Base-by-base conservation (phyloP, 225 moss, liverwort and hornwort species). In the Asterella californica region DNA sequence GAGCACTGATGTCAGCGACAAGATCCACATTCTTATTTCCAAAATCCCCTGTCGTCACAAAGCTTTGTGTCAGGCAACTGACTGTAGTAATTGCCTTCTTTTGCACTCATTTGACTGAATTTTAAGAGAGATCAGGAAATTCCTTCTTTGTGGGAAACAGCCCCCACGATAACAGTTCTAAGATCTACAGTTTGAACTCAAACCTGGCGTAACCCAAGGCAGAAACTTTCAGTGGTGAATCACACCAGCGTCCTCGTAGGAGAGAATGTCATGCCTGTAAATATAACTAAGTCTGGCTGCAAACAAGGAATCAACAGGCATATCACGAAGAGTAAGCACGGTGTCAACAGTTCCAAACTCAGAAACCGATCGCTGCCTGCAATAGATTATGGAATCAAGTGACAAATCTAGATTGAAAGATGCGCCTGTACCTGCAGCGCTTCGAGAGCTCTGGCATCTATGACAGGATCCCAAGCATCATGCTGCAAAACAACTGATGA, bases 201-300 rank as follows among this genome's bases (percentile, higher is more conserved):
- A 71, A 71, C 71, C 71, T 71, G 71, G 25, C 1, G 52, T 15
- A 64, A 64, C 64, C 27, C 32, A 54, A 10, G 10, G 46, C 10
- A 71, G 46, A 71, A 25, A 42, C 42, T 47, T 71, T 15, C 48
- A 71, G 0, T 47, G 11, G 9, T 32, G 8, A 74, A 74, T 70
- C 37, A 70, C 30, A 54, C 33, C 53, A 11, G 76, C 71, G 61
- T n/a, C 53, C 66, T 27, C 74, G 48, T 45, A 67, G 29, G 30
- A 57, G 59, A 78, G 38, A 46, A 68, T 76, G 66, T 45, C 85
- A 69, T 88, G 89, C 96, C 96, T 87, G 92, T 93, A 72, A 96
- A 96, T 61, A 96, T 82, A 53, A 96, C 96, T 76, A 93, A 80
- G 76, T 96, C 92, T 76, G 96, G 94, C 94, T 94, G 89, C 77